Conservation (phyloP, 305 asterid genomes). For the Withania somnifera region DNA sequence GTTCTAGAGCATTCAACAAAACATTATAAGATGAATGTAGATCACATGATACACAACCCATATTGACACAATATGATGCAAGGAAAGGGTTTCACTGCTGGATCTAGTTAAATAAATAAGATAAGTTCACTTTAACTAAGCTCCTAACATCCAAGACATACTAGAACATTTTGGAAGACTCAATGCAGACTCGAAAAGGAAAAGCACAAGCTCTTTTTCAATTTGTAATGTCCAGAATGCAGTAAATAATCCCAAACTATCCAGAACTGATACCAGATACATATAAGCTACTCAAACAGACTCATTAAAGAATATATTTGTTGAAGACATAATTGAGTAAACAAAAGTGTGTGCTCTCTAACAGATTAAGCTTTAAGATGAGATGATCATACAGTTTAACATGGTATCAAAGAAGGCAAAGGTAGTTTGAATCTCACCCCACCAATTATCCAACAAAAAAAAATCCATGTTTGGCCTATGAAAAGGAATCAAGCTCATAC, state of each 20-base stretch:
- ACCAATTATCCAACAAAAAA: background rate
- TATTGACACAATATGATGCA: background rate
- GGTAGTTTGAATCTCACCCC: background rate
- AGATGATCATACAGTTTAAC: background rate
- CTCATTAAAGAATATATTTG: background rate
- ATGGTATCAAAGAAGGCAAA: background rate
- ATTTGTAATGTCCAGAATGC: background rate
- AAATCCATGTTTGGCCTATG: background rate
- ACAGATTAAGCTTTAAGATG: too few species aligned
- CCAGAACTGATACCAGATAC: background rate
- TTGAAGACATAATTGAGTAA: background rate
- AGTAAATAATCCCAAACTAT: background rate
- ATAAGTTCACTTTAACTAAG: background rate
- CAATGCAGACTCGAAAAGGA: background rate
- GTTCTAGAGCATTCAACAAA: background rate
- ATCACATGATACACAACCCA: background rate
- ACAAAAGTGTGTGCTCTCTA: background rate
- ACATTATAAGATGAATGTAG: background rate
- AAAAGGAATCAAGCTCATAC: too few species aligned
- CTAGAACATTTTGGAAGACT: background rate
- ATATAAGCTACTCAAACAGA: background rate
- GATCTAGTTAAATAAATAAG: background rate
- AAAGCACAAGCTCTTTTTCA: background rate
- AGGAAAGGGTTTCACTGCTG: background rate
- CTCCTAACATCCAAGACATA: background rate